Evolutionary conservation across 768 basidiomycete species (phyloP), one percentile per base, ranked within the genome.

Genomic region (Podaxis sp.): DNA sequence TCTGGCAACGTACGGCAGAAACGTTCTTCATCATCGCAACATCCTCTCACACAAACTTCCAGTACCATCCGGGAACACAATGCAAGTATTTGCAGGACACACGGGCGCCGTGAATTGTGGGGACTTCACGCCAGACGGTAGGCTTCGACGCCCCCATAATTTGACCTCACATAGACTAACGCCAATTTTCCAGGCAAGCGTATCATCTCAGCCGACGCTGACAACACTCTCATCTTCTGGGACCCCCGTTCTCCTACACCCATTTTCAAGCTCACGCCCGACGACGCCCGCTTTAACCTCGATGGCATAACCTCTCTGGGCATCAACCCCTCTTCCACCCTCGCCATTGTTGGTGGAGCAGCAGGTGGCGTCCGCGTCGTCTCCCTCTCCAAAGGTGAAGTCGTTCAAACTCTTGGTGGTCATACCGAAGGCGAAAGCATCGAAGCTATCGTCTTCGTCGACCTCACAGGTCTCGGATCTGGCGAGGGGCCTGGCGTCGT

Each of bases 21-120:
- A 51, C 18, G 50, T 54, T 50, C 21, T 48, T 51, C 25, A 44
- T 40, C 21, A 28, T 55, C 63, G 2, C 13, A 50, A 55, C 3
- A 42, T 21, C 28, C 23, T 28, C 53, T 46, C 5, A 48, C 23
- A 13, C 16, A 9, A 38, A 58, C 23, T 6, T n/a, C 7, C 71
- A 98, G 96, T 99, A 28, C 97, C 97, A 2, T 91, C 90, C 5
- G 97, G 97, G 46, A 90, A 85, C 64, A 95, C 89, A 55, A 95
- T 99, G 90, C 91, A 95, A 69, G 95, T 98, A 6, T 93, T 98
- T 66, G 90, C 92, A 1, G 93, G 93, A 0, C 97, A 99, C 73
- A 86, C 85, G 0, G 85, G 89, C 4, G 74, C 94, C 4, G 88
- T 94, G 3, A 88, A 91, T 50, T 89, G 90, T 62, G 95, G 96